A percentile compares a stretch with the other conserved stretches of the same genome.
These are phyloP conservation scores for Quercus engelmannii DNA, from an alignment of 306 rosid genomes.

Conservation along the genomic window DNA sequence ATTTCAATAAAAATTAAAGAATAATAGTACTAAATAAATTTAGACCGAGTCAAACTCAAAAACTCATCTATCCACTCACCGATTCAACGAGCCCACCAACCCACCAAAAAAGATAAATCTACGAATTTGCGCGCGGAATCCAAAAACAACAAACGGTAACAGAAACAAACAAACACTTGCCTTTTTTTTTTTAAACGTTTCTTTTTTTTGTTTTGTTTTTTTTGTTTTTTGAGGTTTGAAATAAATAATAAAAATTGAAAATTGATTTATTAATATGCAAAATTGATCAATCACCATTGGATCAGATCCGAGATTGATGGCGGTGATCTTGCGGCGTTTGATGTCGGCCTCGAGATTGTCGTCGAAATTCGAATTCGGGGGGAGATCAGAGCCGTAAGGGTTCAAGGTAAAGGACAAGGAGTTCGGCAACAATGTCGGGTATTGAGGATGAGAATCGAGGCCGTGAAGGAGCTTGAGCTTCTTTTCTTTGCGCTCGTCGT, in stretches of 20 bases:
- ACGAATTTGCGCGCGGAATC: slow-evolving; percentile 52
- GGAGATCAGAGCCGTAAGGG: slow-evolving; percentile 23
- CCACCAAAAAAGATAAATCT: not conserved
- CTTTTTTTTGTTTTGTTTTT: too few relatives aligned
- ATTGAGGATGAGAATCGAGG: slow-evolving; percentile 40
- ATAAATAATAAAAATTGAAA: not conserved
- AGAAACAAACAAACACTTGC: not conserved
- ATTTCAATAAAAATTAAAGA: slow-evolving; percentile 30
- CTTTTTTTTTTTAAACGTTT: not conserved
- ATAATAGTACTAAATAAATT: slow-evolving; percentile 32
- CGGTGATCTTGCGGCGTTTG: slow-evolving; percentile 57
- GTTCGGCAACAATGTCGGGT: slow-evolving; percentile 46
- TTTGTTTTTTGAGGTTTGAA: too few relatives aligned
- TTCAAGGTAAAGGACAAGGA: slow-evolving; percentile 23
- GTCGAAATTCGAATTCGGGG: slow-evolving; percentile 26
- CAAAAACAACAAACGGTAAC: slow-evolving; percentile 14
- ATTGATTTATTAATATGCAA: not conserved
- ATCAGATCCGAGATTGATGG: slow-evolving; percentile 41
- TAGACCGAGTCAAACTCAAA: slow-evolving; percentile 52
- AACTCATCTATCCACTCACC: slow-evolving; percentile 35
- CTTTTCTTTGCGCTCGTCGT: slow-evolving; percentile 69
- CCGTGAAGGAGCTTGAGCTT: slow-evolving; percentile 73
- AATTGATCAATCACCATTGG: slow-evolving; percentile 55
- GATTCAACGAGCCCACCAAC: slow-evolving; percentile 39
- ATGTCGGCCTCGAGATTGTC: slow-evolving; percentile 37